These are phyloP conservation scores for Carex pumila DNA, from an alignment of 176 grass and related monocot species.

Conservation along the genomic window DNA sequence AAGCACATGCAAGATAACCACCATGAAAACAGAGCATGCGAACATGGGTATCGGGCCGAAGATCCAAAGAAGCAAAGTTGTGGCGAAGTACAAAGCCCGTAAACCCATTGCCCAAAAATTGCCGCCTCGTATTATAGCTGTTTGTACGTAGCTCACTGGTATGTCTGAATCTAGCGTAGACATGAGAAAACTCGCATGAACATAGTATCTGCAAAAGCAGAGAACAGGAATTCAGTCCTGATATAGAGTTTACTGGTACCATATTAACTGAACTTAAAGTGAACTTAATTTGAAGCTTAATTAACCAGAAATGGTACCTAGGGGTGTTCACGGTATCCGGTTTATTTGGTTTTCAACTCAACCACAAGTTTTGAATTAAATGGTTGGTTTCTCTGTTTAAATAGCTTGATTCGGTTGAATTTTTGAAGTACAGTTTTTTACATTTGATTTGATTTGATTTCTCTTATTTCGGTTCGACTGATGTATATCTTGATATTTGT, in stretches of 20 bases:
- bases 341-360: no score
- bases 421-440: no score
- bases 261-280: not conserved
- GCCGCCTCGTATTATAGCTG: conserved; percentile 51
- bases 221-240: not conserved
- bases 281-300: not conserved
- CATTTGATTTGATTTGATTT: no score
- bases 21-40: conserved; percentile 59
- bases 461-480: no score
- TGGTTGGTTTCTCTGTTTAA: no score
- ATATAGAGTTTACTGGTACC: not conserved
- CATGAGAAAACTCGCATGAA: conserved; percentile 89
- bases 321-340: no score
- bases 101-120: conserved; percentile 90
- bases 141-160: conserved; percentile 66
- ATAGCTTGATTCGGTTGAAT: no score
- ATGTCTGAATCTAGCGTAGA: conserved; percentile 72
- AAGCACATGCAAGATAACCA: conserved; percentile 58
- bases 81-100: conserved; percentile 73
- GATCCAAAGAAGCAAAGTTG: conserved; percentile 84
- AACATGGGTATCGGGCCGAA: conserved; percentile 87
- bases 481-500: no score
- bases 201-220: conserved; percentile 47
- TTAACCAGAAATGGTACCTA: not conserved
- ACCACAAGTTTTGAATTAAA: no score